Conservation (phyloP, 2,329 filamentous ascomycete genomes). For the Conoideocrella luteorostrata region DNA sequence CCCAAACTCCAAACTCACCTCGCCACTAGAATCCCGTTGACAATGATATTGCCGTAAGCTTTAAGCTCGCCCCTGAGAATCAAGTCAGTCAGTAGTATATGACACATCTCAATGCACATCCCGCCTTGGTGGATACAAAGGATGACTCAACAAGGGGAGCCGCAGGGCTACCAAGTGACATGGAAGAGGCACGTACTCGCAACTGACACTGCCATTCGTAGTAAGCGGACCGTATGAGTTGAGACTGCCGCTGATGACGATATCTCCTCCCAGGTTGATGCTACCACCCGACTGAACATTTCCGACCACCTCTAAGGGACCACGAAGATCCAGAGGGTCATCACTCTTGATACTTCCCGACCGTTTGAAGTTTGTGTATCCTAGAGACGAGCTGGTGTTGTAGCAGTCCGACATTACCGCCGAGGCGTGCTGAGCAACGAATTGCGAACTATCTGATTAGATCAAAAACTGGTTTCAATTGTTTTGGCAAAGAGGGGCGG, state of each 20-base stretch:
- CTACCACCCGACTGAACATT: constrained; percentile 40
- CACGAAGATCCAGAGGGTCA: constrained; percentile 31
- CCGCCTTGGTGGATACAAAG: no score
- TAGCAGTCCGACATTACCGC: constrained; percentile 21
- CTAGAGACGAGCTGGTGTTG: constrained; percentile 17
- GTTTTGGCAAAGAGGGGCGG: no score
- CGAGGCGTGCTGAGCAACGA: no score
- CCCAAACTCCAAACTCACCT: constrained; percentile 21
- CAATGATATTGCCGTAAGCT: constrained; percentile 38
- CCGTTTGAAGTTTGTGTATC: constrained; percentile 20
- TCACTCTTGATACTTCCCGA: constrained; percentile 37
- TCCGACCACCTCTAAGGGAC: constrained; percentile 40
- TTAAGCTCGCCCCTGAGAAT: constrained; percentile 35
- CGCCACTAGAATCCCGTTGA: constrained; percentile 32
- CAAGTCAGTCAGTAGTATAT: background rate
- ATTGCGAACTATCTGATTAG: no score
- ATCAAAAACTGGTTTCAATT: no score
- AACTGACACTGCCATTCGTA: constrained; percentile 35
- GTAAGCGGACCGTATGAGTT: constrained; percentile 40
- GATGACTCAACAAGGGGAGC: no score
- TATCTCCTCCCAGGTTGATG: constrained; percentile 37
- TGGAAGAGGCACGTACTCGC: constrained; percentile 29
- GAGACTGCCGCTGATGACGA: constrained; percentile 36
- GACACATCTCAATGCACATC: no score
- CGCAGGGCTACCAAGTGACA: no score